Percentiles rank a stretch among this genome's conserved stretches.
Conservation (phyloP, 768 basidiomycete species). For the Dentipellis sp. region DNA sequence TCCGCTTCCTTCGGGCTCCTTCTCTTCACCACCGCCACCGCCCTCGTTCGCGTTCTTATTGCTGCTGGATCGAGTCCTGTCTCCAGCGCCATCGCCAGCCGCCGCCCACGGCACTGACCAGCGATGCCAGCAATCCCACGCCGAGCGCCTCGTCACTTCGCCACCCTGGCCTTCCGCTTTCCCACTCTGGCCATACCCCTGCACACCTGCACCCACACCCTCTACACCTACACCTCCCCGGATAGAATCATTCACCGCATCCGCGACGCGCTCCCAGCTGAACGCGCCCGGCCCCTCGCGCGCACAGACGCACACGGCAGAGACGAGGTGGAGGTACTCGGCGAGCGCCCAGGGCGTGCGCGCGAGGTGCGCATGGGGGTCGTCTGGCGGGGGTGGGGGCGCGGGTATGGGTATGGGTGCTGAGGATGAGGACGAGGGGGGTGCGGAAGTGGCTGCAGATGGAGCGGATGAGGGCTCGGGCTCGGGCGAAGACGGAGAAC, state of each 20-base stretch:
- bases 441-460: no score
- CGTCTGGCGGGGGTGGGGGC: constrained; percentile 7
- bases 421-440: no score
- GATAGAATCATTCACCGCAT: constrained; percentile 1
- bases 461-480: no score
- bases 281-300: background rate
- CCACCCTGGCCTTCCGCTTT: no score
- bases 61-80: background rate
- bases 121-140: constrained; percentile 16
- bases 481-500: no score
- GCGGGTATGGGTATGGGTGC: background rate
- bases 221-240: no score
- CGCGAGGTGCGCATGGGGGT: constrained; percentile 9
- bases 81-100: background rate
- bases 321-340: constrained; percentile 11
- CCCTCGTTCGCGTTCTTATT: background rate
- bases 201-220: no score
- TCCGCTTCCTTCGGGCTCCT: background rate
- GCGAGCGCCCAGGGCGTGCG: constrained; percentile 10
- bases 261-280: constrained; percentile 10
- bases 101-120: constrained; percentile 13
- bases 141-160: constrained; percentile 4
- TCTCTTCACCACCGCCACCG: background rate
- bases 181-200: background rate
- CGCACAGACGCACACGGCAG: constrained; percentile 1